Percentiles rank a stretch among this genome's conserved stretches.
Evolutionary conservation across 441 rosid species (phyloP).

Genomic region (Jatropha multifida): DNA sequence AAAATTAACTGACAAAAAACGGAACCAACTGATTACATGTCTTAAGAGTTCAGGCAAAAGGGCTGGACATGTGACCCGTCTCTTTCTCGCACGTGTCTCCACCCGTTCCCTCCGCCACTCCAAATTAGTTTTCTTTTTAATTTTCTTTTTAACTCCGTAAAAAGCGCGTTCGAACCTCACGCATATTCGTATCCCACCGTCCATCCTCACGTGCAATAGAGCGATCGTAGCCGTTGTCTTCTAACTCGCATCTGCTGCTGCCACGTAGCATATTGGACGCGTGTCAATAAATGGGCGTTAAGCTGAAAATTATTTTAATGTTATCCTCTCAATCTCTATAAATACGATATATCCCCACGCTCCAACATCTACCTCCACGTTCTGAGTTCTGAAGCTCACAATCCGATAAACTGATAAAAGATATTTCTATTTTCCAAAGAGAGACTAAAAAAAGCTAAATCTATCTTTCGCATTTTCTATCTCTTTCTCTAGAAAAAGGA

Average conservation of each 20-base stretch:
- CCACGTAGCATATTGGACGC: conserved; percentile 30
- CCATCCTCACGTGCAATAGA: conserved; percentile 37
- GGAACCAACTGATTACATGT: not conserved
- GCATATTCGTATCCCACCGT: conserved; percentile 41
- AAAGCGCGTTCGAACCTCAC: conserved; percentile 39
- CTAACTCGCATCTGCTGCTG: conserved; percentile 18
- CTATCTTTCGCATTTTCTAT: not conserved
- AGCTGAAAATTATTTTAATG: conserved; percentile 15
- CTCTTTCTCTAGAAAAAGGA: not conserved
- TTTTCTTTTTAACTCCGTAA: not conserved
- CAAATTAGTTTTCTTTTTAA: not conserved
- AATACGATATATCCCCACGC: not conserved
- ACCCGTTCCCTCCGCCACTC: not conserved
- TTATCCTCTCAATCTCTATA: conserved; percentile 45
- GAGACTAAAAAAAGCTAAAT: too few relatives aligned
- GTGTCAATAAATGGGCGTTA: conserved; percentile 28
- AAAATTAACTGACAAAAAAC: conserved; percentile 1
- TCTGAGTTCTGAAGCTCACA: not conserved
- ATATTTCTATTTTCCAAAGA: not conserved
- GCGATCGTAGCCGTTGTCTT: conserved; percentile 51
- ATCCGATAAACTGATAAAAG: not conserved
- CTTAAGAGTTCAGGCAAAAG: conserved; percentile 10
- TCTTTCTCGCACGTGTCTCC: conserved; percentile 10
- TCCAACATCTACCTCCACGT: not conserved
- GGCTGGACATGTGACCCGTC: conserved; percentile 18